Base-by-base conservation (phyloP, 2,329 filamentous ascomycete species). In the Apiospora phragmitis region DNA sequence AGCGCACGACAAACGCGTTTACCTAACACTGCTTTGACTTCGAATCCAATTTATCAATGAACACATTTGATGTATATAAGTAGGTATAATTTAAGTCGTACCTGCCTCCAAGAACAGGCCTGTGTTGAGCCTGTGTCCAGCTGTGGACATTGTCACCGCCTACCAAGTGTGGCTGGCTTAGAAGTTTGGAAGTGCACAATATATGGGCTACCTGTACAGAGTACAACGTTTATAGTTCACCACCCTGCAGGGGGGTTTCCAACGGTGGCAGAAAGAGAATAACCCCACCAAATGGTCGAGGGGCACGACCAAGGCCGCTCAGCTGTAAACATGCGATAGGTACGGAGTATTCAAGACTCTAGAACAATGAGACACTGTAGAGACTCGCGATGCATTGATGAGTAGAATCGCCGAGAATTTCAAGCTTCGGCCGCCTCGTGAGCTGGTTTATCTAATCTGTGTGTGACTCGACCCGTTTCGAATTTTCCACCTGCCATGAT, bases 401-500 rank as follows among this genome's bases (percentile, higher is more conserved):
- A 38, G 32, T 14, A 62, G 55, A 32, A 2, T 32, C 32, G 21
- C 55, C 32, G 55, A 9, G 2, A 55, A 68, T 65, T 18, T 65
- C 42, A 18, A 29, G 47, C 24, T n/a, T 68, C 26, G 62, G 38
- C 29, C 21, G 16, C 21, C 21, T 18, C n/a, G n/a, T 69, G 21
- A 32, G 16, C 29, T 47, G 41, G 29, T 38, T 66, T 43, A 24
- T 68, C 26, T 65, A 38, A 68, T 71, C 32, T 38, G 47, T 38
- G 26, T 51, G 43, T 67, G 38, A 51, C 32, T 32, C 32, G 7
- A 29, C 9, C n/a, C 18, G 43, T 16, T 65, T 67, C 47, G 21
- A 51, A 42, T 41, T 59, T 67, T 65, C 69, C 71, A 51, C 68
- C 59, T 73, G 70, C 69, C 59, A 74, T 76, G 72, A 73, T 73